Evolutionary conservation across 352 stramenopile species (phyloP).

Genomic region (Globisporangium alternatum): DNA sequence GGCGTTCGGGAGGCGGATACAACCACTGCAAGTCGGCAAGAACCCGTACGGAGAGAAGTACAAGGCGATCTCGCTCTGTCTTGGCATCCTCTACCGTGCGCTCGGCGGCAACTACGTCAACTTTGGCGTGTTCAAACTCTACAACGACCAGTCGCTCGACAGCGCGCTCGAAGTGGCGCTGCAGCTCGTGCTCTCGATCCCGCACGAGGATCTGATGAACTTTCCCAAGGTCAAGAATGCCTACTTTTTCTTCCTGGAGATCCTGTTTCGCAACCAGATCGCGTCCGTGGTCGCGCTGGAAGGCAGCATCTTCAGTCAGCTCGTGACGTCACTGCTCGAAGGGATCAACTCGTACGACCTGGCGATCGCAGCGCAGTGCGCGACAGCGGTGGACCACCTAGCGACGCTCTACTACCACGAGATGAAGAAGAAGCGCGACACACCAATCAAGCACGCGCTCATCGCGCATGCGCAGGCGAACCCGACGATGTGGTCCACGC

Average conservation of each 20-base stretch:
- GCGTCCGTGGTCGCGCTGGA: constrained; percentile 92
- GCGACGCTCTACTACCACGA: constrained; percentile 94
- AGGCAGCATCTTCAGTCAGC: constrained; percentile 92
- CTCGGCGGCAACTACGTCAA: constrained; percentile 97
- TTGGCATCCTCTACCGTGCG: constrained; percentile 89
- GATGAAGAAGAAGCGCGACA: constrained; percentile 96
- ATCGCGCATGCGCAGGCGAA: constrained; percentile 90
- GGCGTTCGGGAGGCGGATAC: constrained; percentile 91
- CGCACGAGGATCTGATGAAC: constrained; percentile 94
- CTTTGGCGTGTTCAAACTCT: constrained; percentile 99
- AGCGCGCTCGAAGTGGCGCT: constrained; percentile 94
- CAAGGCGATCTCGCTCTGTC: constrained; percentile 95
- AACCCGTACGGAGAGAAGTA: constrained; percentile 96
- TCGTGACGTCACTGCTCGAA: constrained; percentile 93
- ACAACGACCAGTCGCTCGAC: constrained; percentile 95
- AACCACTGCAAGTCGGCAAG: constrained; percentile 73
- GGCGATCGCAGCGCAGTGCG: constrained; percentile 92
- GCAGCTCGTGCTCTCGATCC: constrained; percentile 94
- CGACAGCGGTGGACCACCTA: constrained; percentile 95
- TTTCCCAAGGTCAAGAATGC: constrained; percentile 98
- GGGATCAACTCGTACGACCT: constrained; percentile 90
- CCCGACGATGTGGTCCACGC: constrained; percentile 89
- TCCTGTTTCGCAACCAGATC: constrained; percentile 98
- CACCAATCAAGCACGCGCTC: constrained; percentile 91
- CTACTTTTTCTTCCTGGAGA: constrained; percentile 98